phyloP scores from a whole-genome alignment of 106 monocot genomes.

The Iris macrosiphon region DNA sequence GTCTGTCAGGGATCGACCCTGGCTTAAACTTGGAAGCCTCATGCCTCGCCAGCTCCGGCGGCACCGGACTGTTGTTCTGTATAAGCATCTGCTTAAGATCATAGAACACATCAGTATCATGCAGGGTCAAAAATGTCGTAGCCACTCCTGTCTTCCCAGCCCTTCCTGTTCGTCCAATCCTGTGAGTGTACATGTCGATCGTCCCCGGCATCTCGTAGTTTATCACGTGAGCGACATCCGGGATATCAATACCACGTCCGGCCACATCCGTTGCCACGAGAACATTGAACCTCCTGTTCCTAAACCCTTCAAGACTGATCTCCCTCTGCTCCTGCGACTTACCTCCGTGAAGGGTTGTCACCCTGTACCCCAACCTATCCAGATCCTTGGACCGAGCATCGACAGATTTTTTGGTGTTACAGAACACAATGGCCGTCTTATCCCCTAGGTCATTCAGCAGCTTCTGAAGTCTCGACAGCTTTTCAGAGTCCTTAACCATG shows the following conservation, averaged over 20 bases:
- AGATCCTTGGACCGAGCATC: slow-evolving; percentile 83
- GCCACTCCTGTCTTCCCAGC: slow-evolving; percentile 93
- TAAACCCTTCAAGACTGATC: slow-evolving; percentile 94
- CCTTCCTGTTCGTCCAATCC: slow-evolving; percentile 93
- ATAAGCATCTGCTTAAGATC: slow-evolving; percentile 98
- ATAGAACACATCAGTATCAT: slow-evolving; percentile 87
- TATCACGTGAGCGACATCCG: slow-evolving; percentile 96
- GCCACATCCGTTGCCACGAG: slow-evolving; percentile 97
- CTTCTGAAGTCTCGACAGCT: slow-evolving; percentile 70
- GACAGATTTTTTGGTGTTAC: slow-evolving; percentile 90
- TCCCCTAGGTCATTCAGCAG: slow-evolving; percentile 84
- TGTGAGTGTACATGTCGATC: slow-evolving; percentile 92
- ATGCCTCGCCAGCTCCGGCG: slow-evolving; percentile 91
- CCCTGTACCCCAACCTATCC: slow-evolving; percentile 77
- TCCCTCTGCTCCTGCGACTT: slow-evolving; percentile 97
- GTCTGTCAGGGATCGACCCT: slow-evolving; percentile 79
- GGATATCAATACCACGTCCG: slow-evolving; percentile 97
- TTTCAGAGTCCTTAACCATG: slow-evolving; percentile 91
- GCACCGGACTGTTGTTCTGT: slow-evolving; percentile 87
- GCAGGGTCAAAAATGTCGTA: slow-evolving; percentile 84
- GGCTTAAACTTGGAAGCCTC: slow-evolving; percentile 98
- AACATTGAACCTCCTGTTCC: slow-evolving; percentile 78
- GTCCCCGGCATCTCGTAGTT: slow-evolving; percentile 87
- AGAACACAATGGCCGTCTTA: slow-evolving; percentile 91
- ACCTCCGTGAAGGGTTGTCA: slow-evolving; percentile 88